Evolutionary conservation across 148 eudicot species (phyloP), one percentile per base, ranked within the genome.

Genomic region (Tetragonia tetragonoides): DNA sequence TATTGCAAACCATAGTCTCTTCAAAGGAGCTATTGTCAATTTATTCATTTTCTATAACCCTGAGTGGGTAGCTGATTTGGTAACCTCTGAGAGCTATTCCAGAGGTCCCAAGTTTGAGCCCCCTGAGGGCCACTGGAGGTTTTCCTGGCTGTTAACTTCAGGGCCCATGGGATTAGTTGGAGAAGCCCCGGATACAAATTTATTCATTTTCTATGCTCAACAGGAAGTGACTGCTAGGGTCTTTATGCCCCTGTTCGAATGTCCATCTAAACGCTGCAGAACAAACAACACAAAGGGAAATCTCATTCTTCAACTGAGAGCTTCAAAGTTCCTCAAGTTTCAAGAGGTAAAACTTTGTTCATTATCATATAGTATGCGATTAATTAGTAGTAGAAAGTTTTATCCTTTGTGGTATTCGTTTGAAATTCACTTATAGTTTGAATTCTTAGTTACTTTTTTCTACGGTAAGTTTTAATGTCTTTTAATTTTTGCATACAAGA

Each of bases 211-310:
- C 10, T 78, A 15, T 78, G 41, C 44, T 76, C 28, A 68, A 83
- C 87, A 96, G 99, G 99, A 96, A 79, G 98, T 96, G 63, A 91
- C 99, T 84, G 95, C 98, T 44, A 88, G 93, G 85, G 88, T 93
- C 21, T 96, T 90, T 67, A 96, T 96, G 99, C 99, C 99, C 51
- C 87, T 96, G 49, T 93, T 96, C 74, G 93, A 90, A 80, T 96
- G 99, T 83, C 98, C 98, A 76, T 93, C 99, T 37, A 85, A 60
- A 4, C 95, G 96, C 56, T 96, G 99, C 82, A 73, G 73, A 41
- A 76, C 75, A 68, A 96, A 96, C 81, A 87, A 79, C 42, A 85
- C 93, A 34, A 96, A 96, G 83, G 99, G 99, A 77, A 93, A 89
- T 80, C 90, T 96, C 72, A 91, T 93, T 47, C 98, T 93, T 77